Conservation (phyloP, 208 protist genomes). For the Leptomonas seymouri region DNA sequence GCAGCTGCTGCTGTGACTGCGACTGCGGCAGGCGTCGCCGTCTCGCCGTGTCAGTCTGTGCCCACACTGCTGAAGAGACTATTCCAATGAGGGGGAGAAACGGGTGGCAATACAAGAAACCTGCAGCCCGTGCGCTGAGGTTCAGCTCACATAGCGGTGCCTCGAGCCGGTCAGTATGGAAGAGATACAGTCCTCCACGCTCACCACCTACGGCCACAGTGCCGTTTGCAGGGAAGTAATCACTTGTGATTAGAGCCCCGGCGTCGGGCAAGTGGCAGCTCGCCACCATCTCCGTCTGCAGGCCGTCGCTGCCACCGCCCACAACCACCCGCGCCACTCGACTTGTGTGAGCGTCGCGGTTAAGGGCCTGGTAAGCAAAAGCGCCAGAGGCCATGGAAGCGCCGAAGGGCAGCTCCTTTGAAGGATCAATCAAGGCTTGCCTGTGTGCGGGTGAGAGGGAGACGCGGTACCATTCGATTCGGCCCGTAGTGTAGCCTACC, state of each 20-base stretch:
- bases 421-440: constrained; percentile 32
- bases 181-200: constrained; percentile 50
- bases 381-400: constrained; percentile 22
- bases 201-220: constrained; percentile 62
- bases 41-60: background rate
- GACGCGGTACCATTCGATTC: constrained; percentile 82
- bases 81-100: constrained; percentile 68
- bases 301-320: constrained; percentile 42
- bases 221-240: constrained; percentile 70
- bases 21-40: constrained; percentile 4
- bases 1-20: background rate
- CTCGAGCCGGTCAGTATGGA: constrained; percentile 52
- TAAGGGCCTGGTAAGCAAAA: constrained; percentile 32
- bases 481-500: constrained; percentile 69
- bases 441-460: constrained; percentile 34
- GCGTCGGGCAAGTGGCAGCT: constrained; percentile 40
- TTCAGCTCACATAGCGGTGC: constrained; percentile 49
- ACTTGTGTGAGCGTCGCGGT: constrained; percentile 23
- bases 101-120: constrained; percentile 82
- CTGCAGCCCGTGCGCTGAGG: constrained; percentile 20
- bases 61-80: constrained; percentile 44
- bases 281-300: constrained; percentile 39
- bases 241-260: constrained; percentile 65
- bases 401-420: constrained; percentile 26
- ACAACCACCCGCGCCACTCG: constrained; percentile 26